Evolutionary conservation across 2,329 filamentous ascomycete species (phyloP).

Genomic region (Emericellopsis cladophorae): DNA sequence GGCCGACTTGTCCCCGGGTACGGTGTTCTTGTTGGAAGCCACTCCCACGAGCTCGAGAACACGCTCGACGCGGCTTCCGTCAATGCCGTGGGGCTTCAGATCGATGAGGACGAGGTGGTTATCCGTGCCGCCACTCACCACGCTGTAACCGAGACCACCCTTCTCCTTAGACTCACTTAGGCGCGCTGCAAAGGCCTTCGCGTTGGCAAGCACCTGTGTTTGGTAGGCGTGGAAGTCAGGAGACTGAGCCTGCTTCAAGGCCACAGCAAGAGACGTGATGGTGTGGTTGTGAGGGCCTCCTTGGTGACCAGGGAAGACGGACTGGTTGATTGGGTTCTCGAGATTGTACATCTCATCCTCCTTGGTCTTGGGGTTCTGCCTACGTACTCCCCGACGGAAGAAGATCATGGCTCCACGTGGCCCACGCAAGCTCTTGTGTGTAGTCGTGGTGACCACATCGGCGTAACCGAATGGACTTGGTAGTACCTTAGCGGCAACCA

Average conservation of each 20-base stretch:
- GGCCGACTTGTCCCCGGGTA: conserved; percentile 87
- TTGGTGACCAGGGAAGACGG: conserved; percentile 96
- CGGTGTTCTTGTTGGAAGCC: conserved; percentile 98
- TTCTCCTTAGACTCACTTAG: conserved; percentile 57
- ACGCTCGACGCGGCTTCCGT: conserved; percentile 81
- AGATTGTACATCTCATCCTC: conserved; percentile 81
- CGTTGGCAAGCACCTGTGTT: conserved; percentile 77
- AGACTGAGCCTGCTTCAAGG: conserved; percentile 82
- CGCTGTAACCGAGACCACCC: conserved; percentile 69
- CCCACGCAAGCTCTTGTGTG: conserved; percentile 92
- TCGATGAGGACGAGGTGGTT: conserved; percentile 93
- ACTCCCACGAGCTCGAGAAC: conserved; percentile 87
- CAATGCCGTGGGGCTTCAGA: conserved; percentile 76
- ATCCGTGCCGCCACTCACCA: conserved; percentile 91
- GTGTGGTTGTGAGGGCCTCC: conserved; percentile 98
- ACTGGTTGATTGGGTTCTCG: conserved; percentile 85
- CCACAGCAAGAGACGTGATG: conserved; percentile 88
- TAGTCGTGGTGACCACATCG: conserved; percentile 95
- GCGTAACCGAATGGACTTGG: conserved; percentile 80
- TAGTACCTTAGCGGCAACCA: conserved; percentile 84
- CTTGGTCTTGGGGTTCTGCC: conserved; percentile 72
- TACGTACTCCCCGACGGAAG: conserved; percentile 84
- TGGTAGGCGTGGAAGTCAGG: conserved; percentile 91
- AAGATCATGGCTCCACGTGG: conserved; percentile 97
- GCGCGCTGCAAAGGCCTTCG: conserved; percentile 68